Conservation (phyloP, 441 rosid species). For the Erodium texanum region DNA sequence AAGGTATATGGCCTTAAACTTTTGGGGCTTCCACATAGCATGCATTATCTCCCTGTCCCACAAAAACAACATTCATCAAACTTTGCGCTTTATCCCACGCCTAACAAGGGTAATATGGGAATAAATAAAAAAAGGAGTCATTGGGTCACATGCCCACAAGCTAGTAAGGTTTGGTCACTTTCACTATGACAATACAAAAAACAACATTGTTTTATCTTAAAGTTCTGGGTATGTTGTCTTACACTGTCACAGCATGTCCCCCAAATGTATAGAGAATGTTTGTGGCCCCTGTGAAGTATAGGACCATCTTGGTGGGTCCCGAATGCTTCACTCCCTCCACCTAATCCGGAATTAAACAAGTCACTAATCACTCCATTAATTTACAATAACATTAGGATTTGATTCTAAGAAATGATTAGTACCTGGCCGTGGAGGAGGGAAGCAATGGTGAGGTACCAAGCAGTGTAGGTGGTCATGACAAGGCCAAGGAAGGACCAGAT, state of each 20-base stretch:
- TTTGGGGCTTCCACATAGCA: neutral
- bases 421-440: conserved; percentile 18
- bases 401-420: neutral
- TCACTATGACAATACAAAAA: too few relatives aligned
- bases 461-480: conserved; percentile 20
- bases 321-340: conserved; percentile 14
- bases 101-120: neutral
- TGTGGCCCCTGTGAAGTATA: conserved; percentile 9
- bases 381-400: too few relatives aligned
- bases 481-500: conserved; percentile 19
- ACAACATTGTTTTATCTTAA: neutral
- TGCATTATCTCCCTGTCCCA: conserved; percentile 10
- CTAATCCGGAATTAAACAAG: neutral
- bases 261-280: conserved; percentile 20
- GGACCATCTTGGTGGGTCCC: conserved; percentile 12
- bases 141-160: too few relatives aligned
- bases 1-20: conserved; percentile 18
- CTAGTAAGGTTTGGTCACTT: too few relatives aligned
- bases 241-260: conserved; percentile 21
- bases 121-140: too few relatives aligned
- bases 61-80: neutral
- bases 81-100: too few relatives aligned
- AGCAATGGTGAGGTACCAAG: conserved; percentile 19
- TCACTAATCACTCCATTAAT: too few relatives aligned
- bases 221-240: neutral